A percentile compares a stretch with the other conserved stretches of the same genome.
phyloP scores from a whole-genome alignment of 176 grass and related monocot genomes.

The Musa beccarii region DNA sequence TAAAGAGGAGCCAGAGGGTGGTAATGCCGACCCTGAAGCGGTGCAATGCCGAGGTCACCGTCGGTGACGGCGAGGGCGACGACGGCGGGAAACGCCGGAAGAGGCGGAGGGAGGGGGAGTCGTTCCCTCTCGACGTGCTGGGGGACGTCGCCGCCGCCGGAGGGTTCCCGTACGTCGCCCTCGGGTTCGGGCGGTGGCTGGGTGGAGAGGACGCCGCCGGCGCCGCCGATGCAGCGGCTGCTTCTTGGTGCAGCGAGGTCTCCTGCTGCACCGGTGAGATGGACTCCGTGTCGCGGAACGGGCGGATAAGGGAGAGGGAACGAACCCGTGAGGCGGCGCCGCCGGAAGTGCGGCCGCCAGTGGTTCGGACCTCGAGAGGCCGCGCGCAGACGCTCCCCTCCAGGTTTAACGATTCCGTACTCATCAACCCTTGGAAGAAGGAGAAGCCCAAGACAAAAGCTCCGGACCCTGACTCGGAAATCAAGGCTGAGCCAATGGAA shows the following conservation, averaged over 20 bases:
- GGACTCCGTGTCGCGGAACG: slow-evolving; percentile 5
- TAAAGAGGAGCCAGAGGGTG: slow-evolving; percentile 71
- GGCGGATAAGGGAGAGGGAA: slow-evolving; percentile 1
- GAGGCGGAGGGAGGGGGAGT: slow-evolving; percentile 49
- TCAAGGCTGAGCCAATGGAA: slow-evolving; percentile 23
- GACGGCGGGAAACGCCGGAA: slow-evolving; percentile 33
- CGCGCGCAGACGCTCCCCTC: slow-evolving; percentile 66
- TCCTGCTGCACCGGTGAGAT: slow-evolving; percentile 5
- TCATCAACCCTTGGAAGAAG: slow-evolving; percentile 83
- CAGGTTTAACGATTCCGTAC: slow-evolving; percentile 83
- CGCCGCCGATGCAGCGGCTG: slow-evolving; percentile 12
- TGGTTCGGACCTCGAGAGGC: slow-evolving; percentile 71
- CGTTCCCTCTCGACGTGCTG: slow-evolving; percentile 81
- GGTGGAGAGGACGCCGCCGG: slow-evolving; percentile 23
- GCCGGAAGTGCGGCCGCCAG: slow-evolving; percentile 37
- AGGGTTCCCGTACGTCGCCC: slow-evolving; percentile 48
- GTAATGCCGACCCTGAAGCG: slow-evolving; percentile 64
- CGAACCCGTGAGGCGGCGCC: slow-evolving; percentile 6
- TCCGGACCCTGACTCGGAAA: slow-evolving; percentile 22
- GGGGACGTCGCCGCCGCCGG: slow-evolving; percentile 48
- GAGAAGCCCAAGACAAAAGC: slow-evolving; percentile 41
- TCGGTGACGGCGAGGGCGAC: slow-evolving; percentile 25
- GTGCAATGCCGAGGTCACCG: slow-evolving; percentile 58
- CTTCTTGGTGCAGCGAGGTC: slow-evolving; percentile 4
- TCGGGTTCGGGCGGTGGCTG: slow-evolving; percentile 32